Evolutionary conservation across 1,139 yeast species (phyloP).

Genomic region (Candida frijolesensis): DNA sequence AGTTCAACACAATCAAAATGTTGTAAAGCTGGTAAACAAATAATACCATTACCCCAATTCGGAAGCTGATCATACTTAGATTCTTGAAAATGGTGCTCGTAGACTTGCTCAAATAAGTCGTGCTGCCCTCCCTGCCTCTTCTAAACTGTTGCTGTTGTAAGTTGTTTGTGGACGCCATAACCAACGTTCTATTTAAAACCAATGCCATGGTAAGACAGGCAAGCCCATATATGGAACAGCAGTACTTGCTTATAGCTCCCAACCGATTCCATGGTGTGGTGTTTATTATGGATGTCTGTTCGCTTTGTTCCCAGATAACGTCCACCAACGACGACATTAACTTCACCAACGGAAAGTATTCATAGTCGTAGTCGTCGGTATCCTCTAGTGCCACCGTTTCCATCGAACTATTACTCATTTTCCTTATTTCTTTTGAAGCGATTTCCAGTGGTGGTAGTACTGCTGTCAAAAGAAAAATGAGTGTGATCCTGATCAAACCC

Average conservation of each 20-base stretch:
- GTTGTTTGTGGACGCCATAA: constrained; percentile 63
- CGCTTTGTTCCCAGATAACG: constrained; percentile 28
- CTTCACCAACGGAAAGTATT: constrained; percentile 13
- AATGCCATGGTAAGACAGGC: constrained; percentile 64
- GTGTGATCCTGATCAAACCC: neutral
- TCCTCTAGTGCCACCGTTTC: neutral
- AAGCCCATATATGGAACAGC: constrained; percentile 40
- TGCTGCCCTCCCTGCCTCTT: constrained; percentile 8
- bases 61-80: constrained; percentile 28
- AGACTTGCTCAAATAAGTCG: constrained; percentile 12
- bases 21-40: constrained; percentile 35
- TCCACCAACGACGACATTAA: constrained; percentile 23
- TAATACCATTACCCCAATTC: constrained; percentile 39
- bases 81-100: constrained; percentile 24
- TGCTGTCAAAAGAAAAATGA: neutral
- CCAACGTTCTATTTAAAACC: constrained; percentile 62
- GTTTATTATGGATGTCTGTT: constrained; percentile 14
- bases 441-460: neutral
- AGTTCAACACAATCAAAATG: constrained; percentile 41
- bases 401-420: constrained; percentile 3
- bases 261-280: constrained; percentile 19
- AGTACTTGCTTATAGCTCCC: constrained; percentile 29
- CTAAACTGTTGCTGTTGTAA: constrained; percentile 25
- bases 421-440: neutral
- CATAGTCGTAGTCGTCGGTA: constrained; percentile 11